Evolutionary conservation across 1,284 basidiomycete genomes (phyloP).

Genomic region (Tilletia walkeri): DNA sequence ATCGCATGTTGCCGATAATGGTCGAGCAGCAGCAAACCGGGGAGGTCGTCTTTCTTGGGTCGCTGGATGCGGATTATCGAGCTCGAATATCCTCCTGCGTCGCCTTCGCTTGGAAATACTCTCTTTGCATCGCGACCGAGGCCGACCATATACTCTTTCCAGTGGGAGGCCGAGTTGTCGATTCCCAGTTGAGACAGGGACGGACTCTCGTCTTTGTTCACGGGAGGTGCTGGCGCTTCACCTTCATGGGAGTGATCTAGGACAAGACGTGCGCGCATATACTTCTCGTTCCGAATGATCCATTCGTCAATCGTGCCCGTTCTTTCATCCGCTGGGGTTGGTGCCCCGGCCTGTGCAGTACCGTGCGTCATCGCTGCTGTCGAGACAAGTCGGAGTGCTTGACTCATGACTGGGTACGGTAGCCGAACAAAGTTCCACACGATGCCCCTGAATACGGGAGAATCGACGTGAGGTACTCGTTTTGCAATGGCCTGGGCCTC

Average conservation of each 20-base stretch:
- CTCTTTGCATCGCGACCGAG: conserved; percentile 14
- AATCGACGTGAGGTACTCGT: not conserved
- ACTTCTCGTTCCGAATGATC: conserved; percentile 15
- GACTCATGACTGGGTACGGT: conserved; percentile 7
- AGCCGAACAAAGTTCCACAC: not conserved
- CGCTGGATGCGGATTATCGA: conserved; percentile 1
- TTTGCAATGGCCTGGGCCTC: conserved; percentile 5
- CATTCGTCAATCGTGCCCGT: not conserved
- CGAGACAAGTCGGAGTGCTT: not conserved
- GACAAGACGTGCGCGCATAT: conserved; percentile 1
- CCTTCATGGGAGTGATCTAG: not conserved
- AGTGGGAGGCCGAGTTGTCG: conserved; percentile 6
- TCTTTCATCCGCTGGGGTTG: not conserved
- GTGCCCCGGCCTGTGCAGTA: not conserved
- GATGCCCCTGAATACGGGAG: not conserved
- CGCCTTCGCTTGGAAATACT: conserved; percentile 6
- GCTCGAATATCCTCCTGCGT: not conserved
- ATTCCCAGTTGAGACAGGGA: not conserved
- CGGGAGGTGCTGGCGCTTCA: not conserved
- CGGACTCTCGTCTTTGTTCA: not conserved
- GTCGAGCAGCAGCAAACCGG: conserved; percentile 17
- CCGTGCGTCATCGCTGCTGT: not conserved
- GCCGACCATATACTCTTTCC: conserved; percentile 20
- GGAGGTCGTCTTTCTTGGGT: not conserved
- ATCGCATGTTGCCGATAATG: conserved; percentile 8